Evolutionary conservation across 345 rosid species (phyloP).

Genomic region (Linum usitatissimum): DNA sequence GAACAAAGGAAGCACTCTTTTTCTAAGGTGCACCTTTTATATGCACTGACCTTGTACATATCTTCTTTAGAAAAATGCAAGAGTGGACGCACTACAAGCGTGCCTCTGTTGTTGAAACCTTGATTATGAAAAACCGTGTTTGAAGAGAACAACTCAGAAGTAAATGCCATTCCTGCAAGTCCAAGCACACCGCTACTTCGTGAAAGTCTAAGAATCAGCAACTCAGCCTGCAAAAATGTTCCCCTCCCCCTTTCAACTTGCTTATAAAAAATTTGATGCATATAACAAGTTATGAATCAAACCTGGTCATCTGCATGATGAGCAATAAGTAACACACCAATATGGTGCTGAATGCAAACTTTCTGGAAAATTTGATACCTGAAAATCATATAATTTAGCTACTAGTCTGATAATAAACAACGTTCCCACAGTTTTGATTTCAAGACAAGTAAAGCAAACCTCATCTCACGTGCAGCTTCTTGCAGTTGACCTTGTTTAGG

Average conservation of each 20-base stretch:
- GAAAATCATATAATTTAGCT: slow-evolving; percentile 10
- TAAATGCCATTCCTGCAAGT: slow-evolving; percentile 79
- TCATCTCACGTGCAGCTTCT: slow-evolving; percentile 68
- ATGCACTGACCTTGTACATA: slow-evolving; percentile 52
- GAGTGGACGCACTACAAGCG: slow-evolving; percentile 72
- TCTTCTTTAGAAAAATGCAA: slow-evolving; percentile 68
- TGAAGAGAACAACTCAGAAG: slow-evolving; percentile 52
- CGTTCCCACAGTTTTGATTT: too few relatives aligned
- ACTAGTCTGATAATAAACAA: background rate
- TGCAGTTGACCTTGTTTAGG: slow-evolving; percentile 83
- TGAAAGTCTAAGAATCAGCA: slow-evolving; percentile 76
- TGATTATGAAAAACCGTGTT: slow-evolving; percentile 17
- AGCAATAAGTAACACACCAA: slow-evolving; percentile 71
- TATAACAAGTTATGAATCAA: slow-evolving; percentile 5
- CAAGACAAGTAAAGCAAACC: too few relatives aligned
- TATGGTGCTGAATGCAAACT: slow-evolving; percentile 43
- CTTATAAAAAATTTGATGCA: background rate
- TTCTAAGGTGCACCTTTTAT: slow-evolving; percentile 1
- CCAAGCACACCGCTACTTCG: slow-evolving; percentile 94
- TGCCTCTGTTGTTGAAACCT: slow-evolving; percentile 28
- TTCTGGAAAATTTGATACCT: slow-evolving; percentile 65
- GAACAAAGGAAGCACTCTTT: background rate
- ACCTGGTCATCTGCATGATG: slow-evolving; percentile 98
- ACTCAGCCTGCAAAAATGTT: slow-evolving; percentile 62
- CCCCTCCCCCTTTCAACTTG: background rate